Percentiles rank a stretch among this genome's conserved stretches.
phyloP scores from a whole-genome alignment of 306 rosid species.

The Vigna trinervia region DNA sequence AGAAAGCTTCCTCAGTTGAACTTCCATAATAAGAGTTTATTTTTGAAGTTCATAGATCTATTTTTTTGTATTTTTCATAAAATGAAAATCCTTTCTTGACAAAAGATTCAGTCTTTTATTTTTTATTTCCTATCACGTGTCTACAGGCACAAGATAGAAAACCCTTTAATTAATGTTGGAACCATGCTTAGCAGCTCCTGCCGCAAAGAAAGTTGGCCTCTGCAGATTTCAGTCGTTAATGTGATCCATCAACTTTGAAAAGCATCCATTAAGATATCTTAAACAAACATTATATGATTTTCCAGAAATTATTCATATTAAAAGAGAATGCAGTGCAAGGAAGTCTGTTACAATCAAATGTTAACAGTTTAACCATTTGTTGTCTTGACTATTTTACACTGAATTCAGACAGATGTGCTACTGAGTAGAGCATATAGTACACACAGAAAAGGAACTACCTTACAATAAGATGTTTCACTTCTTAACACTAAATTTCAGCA shows the following conservation, averaged over 20 bases:
- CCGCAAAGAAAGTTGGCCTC: constrained; percentile 26
- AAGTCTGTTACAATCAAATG: not conserved
- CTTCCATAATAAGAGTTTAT: not conserved
- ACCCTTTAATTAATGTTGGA: not conserved
- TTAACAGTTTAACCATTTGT: constrained; percentile 2
- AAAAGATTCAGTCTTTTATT: not conserved
- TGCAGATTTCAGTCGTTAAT: constrained; percentile 23
- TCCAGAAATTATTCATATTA: not conserved
- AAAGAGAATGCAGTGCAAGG: constrained; percentile 10
- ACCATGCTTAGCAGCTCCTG: not conserved
- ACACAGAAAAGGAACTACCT: constrained; percentile 24
- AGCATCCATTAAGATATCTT: constrained; percentile 13
- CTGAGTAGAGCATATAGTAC: not conserved
- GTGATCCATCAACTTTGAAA: constrained; percentile 17
- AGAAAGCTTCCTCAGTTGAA: constrained; percentile 13
- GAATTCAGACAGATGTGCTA: constrained; percentile 25
- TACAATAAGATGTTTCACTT: constrained; percentile 28
- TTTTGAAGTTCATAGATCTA: not conserved
- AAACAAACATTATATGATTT: constrained; percentile 16
- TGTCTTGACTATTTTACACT: not conserved
- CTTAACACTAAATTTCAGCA: constrained; percentile 13
- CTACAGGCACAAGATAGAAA: not conserved
- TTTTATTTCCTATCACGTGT: not conserved
- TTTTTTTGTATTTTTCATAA: not conserved
- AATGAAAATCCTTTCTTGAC: not conserved